Evolutionary conservation across 495 filamentous ascomycete species (phyloP), one percentile per base, ranked within the genome.

Genomic region (Staphylotrichum longicolle): DNA sequence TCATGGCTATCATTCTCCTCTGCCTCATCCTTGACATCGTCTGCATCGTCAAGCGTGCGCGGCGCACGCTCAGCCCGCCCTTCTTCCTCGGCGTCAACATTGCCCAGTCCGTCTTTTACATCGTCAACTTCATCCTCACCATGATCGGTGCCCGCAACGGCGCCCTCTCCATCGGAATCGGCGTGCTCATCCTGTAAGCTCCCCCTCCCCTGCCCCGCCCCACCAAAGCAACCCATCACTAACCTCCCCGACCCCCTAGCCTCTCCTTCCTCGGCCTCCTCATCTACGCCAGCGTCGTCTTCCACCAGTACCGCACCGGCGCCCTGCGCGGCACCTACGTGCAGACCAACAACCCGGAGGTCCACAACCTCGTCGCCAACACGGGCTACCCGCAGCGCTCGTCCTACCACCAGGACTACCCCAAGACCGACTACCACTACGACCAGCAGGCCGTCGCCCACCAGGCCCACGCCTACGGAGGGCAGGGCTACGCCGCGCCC

Each of bases 191-290:
- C 12, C 47, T 68, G 70, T 73, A 39, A 60, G 70, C 60, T 30
- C 20, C 12, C 2, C 39, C 15, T 30, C 8, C 35, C n/a, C 42
- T 1, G 7, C 15, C n/a, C 0, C 27, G 15, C 42, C 27, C 42
- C 32, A 12, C n/a, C 30, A 7, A 27, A 34, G 14, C 49, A 37
- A 20, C 41, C 35, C 6, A 15, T 5, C 39, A 46, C 65, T 55
- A 33, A 57, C 45, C 37, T 39, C 37, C 37, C 37, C 37, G 6
- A n/a, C 35, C 20, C 11, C 15, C 47, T 11, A 73, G 70, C 20
- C 54, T 73, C 44, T 71, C 68, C 59, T 73, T 71, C 69, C 44
- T 73, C 41, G 70, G 69, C 54, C 55, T 71, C 7, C 67, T 73
- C 40, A 67, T 70, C 62, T 73, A 71, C 57, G 60, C 70, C 7